phyloP scores from a whole-genome alignment of 2,329 filamentous ascomycete genomes.

The Curvularia eragrostidis region DNA sequence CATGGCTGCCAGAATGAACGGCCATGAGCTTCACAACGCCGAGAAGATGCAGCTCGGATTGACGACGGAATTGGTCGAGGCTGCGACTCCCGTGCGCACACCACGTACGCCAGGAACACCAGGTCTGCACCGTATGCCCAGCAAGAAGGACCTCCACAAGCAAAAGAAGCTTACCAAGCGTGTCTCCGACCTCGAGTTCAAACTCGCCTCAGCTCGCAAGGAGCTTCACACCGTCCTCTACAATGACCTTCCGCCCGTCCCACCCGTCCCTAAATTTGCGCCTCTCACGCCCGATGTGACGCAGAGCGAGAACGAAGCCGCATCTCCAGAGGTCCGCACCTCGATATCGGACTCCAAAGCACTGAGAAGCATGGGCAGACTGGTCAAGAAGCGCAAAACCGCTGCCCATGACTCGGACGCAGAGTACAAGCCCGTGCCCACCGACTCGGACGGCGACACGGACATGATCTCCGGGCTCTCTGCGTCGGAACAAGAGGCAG shows the following conservation, averaged over 20 bases:
- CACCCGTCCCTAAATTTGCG: constrained; percentile 44
- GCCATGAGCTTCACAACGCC: constrained; percentile 5
- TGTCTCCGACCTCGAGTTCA: constrained; percentile 66
- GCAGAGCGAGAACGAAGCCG: constrained; percentile 35
- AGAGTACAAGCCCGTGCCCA: constrained; percentile 39
- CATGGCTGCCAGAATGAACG: constrained; percentile 21
- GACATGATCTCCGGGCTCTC: constrained; percentile 22
- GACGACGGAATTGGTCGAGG: constrained; percentile 16
- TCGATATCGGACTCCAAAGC: neutral
- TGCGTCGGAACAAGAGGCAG: constrained; percentile 26
- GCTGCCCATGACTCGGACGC: constrained; percentile 34
- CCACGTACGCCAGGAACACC: constrained; percentile 33
- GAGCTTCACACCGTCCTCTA: constrained; percentile 59
- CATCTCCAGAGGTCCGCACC: constrained; percentile 27
- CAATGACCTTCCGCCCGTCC: constrained; percentile 52
- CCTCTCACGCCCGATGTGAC: constrained; percentile 32
- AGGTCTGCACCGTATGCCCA: constrained; percentile 56
- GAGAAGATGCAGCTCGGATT: constrained; percentile 15
- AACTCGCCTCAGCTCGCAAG: constrained; percentile 62
- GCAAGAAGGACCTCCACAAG: constrained; percentile 63
- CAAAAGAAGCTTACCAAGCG: constrained; percentile 65
- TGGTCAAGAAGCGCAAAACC: constrained; percentile 52
- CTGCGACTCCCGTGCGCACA: constrained; percentile 18
- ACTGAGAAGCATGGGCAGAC: constrained; percentile 23
- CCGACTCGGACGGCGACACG: constrained; percentile 27